Evolutionary conservation across 2,329 filamentous ascomycete genomes (phyloP).

Genomic region (Neurospora crassa): DNA sequence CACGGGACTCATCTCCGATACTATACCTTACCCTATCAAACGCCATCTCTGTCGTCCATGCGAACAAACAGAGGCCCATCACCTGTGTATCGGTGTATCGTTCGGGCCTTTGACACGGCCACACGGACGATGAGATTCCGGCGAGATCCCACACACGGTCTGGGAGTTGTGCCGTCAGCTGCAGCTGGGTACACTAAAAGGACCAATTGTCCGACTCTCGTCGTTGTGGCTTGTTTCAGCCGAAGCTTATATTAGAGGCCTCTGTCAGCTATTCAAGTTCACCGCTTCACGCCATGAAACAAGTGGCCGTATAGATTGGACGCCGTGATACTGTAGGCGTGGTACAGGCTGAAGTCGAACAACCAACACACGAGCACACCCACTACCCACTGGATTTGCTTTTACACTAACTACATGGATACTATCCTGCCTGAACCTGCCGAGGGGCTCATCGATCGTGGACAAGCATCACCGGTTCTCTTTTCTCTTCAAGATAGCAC

Average conservation of each 20-base stretch:
- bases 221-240: neutral
- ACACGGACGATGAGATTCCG: neutral
- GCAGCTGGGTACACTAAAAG: neutral
- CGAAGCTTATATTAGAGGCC: neutral
- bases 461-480: neutral
- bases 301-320: neutral
- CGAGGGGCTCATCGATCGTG: neutral
- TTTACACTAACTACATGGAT: too few relatives aligned
- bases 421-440: too few relatives aligned
- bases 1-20: neutral
- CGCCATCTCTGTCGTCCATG: neutral
- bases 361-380: neutral
- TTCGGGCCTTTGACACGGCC: neutral
- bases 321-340: neutral
- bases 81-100: neutral
- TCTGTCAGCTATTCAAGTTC: neutral
- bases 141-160: neutral
- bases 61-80: neutral
- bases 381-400: neutral
- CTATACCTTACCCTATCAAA: neutral
- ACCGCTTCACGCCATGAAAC: neutral
- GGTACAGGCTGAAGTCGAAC: neutral
- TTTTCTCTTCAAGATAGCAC: neutral
- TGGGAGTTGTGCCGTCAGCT: neutral
- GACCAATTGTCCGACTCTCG: neutral